Conservation (phyloP, 179 eudicot species). For the Carnegiea gigantea region DNA sequence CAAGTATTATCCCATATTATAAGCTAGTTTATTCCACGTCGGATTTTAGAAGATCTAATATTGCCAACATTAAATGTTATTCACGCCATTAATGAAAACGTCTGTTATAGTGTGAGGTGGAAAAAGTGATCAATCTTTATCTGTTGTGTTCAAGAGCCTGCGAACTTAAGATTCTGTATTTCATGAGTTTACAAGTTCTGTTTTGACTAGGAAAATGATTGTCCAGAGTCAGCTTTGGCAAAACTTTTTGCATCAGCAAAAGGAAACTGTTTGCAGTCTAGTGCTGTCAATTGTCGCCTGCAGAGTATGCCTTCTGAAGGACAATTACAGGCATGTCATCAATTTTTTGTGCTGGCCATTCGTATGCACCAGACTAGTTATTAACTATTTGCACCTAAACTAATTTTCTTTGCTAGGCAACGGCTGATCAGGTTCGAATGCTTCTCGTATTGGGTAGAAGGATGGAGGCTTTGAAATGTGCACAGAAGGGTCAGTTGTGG, state of each 20-base stretch:
- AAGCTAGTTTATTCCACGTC: not conserved
- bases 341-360: conserved; percentile 1
- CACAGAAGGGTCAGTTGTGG: conserved; percentile 46
- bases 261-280: conserved; percentile 18
- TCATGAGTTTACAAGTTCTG: conserved; percentile 11
- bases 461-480: conserved; percentile 43
- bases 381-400: conserved; percentile 1
- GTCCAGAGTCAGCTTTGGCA: conserved; percentile 77
- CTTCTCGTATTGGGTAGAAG: conserved; percentile 49
- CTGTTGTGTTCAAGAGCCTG: not conserved
- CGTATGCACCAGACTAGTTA: not conserved
- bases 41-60: not conserved
- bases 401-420: conserved; percentile 31
- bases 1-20: not conserved
- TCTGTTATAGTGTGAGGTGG: not conserved
- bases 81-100: not conserved
- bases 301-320: conserved; percentile 36
- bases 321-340: conserved; percentile 34
- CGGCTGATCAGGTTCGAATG: conserved; percentile 63
- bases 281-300: conserved; percentile 43
- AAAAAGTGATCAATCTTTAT: not conserved
- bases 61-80: not conserved
- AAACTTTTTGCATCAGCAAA: conserved; percentile 40
- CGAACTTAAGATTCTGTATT: not conserved
- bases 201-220: conserved; percentile 55